Evolutionary conservation across 2,329 filamentous ascomycete genomes (phyloP).

Genomic region (Aspergillus costaricaensis): DNA sequence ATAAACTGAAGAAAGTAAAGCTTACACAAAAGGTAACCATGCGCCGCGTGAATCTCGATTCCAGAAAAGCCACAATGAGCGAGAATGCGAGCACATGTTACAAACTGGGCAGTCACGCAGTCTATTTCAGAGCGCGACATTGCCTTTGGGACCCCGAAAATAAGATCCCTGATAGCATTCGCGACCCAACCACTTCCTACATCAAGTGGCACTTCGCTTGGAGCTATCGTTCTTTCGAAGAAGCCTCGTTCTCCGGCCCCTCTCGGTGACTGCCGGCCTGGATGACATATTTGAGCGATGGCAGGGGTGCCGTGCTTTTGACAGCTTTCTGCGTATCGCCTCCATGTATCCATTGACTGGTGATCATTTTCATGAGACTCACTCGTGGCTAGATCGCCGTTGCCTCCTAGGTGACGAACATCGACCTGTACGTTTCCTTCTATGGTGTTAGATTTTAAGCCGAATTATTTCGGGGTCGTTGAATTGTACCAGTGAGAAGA

Average conservation of each 20-base stretch:
- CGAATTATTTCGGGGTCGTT: neutral
- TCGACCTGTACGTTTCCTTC: neutral
- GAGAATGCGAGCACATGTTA: neutral
- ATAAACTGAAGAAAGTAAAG: too few relatives aligned
- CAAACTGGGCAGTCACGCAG: neutral
- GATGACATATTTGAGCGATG: neutral
- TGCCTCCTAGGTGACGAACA: neutral
- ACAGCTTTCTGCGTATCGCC: neutral
- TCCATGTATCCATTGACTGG: too few relatives aligned
- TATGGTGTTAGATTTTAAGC: neutral
- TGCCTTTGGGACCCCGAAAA: neutral
- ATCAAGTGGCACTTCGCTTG: neutral
- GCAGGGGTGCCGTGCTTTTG: neutral
- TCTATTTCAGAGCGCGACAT: neutral
- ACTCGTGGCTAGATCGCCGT: neutral
- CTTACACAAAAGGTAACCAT: neutral
- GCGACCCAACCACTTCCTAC: neutral
- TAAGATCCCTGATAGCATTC: neutral
- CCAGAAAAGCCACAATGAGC: neutral
- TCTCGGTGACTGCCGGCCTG: neutral
- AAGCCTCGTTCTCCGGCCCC: too few relatives aligned
- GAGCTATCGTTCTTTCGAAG: neutral
- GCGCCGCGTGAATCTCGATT: neutral
- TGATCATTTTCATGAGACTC: too few relatives aligned
- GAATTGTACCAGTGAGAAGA: neutral